Evolutionary conservation across 176 grass and related monocot genomes (phyloP).

Genomic region (Bothriochloa decipiens): DNA sequence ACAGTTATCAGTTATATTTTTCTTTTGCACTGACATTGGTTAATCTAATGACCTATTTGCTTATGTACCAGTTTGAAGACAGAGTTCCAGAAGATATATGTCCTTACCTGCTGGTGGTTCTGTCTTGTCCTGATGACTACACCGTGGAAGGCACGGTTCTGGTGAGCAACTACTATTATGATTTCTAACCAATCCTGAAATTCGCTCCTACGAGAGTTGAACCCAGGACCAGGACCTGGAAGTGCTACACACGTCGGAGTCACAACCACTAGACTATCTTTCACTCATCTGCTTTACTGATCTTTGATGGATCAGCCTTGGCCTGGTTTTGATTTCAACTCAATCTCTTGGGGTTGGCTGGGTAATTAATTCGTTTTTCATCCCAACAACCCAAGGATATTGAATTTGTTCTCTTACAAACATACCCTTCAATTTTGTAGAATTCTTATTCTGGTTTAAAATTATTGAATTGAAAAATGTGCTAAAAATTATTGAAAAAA

Average conservation of each 20-base stretch:
- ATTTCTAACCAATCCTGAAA: background rate
- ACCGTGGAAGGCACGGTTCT: slow-evolving; percentile 47
- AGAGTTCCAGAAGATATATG: slow-evolving; percentile 70
- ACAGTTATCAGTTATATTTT: slow-evolving; percentile 8
- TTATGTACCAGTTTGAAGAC: slow-evolving; percentile 50
- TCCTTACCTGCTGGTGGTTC: slow-evolving; percentile 73
- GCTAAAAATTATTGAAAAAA: slow-evolving; percentile 1
- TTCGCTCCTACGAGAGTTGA: background rate
- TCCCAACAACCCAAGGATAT: background rate
- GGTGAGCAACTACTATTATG: slow-evolving; percentile 36
- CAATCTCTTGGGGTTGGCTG: background rate
- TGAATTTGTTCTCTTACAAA: background rate
- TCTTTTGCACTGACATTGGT: background rate
- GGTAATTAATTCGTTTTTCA: background rate
- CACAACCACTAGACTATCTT: background rate
- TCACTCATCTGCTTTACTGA: slow-evolving; percentile 33
- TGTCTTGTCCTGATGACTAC: slow-evolving; percentile 23
- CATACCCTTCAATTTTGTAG: background rate
- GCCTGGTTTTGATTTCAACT: slow-evolving; percentile 6
- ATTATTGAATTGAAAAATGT: background rate
- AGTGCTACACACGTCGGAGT: background rate
- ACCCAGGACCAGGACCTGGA: background rate
- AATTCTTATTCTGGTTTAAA: slow-evolving; percentile 21
- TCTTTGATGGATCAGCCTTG: background rate
- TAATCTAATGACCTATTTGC: slow-evolving; percentile 24